Evolutionary conservation across 163 green algal species (phyloP).

Genomic region (Trebouxiophyceae sp.): DNA sequence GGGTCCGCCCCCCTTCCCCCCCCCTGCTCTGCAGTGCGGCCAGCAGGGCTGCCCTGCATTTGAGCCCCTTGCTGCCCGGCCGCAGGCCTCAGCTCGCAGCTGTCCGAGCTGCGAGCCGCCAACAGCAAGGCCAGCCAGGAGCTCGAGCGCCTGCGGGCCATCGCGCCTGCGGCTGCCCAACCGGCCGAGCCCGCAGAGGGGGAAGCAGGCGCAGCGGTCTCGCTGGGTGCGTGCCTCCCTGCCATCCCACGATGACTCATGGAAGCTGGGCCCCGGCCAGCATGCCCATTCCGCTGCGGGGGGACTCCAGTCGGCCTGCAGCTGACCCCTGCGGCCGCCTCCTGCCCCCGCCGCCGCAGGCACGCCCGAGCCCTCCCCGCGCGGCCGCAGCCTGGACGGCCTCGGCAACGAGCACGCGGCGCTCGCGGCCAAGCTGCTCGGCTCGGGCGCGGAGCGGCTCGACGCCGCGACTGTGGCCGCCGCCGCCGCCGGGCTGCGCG

Average conservation of each 20-base stretch:
- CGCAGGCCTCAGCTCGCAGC: not conserved
- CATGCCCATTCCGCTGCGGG: no score
- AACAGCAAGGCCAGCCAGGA: no score
- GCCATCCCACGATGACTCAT: not conserved
- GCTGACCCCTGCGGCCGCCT: not conserved
- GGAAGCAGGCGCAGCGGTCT: no score
- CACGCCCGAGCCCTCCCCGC: not conserved
- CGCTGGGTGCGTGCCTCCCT: not conserved
- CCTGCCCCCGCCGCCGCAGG: not conserved
- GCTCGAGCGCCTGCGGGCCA: no score
- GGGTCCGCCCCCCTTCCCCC: conserved; percentile 13
- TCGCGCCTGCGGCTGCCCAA: no score
- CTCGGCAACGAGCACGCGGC: not conserved
- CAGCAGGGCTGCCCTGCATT: no score
- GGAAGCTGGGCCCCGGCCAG: not conserved
- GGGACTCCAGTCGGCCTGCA: not conserved
- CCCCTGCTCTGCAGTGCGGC: no score
- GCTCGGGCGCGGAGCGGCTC: not conserved
- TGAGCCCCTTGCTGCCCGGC: not conserved
- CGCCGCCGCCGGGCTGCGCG: not conserved
- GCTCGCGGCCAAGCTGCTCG: not conserved
- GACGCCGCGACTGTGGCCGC: not conserved
- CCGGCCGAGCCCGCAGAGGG: no score
- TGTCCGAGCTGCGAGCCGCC: not conserved
- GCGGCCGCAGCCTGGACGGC: not conserved